phyloP scores from a whole-genome alignment of 139 green algal genomes.

The Picochlorum costavermella region DNA sequence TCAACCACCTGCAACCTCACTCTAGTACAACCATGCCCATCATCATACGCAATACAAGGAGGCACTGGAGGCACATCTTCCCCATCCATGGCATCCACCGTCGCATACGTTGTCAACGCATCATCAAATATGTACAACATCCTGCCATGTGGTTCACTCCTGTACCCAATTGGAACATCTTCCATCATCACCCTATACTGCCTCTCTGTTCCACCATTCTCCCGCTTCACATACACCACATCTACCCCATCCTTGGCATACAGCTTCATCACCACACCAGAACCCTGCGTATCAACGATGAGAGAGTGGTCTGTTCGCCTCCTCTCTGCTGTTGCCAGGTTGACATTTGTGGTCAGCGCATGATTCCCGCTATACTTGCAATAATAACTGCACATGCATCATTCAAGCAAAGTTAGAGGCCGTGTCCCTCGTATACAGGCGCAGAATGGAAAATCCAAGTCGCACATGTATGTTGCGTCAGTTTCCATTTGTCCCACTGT shows the following conservation, averaged over 20 bases:
- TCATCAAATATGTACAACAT: constrained; percentile 70
- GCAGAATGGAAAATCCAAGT: too few species aligned
- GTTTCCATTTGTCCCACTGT: too few species aligned
- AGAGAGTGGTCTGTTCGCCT: constrained; percentile 57
- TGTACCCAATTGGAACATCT: constrained; percentile 68
- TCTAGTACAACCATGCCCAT: constrained; percentile 1
- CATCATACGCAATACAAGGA: constrained; percentile 56
- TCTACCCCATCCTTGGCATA: constrained; percentile 52
- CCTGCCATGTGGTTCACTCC: constrained; percentile 41
- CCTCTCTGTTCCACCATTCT: constrained; percentile 48
- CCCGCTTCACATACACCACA: constrained; percentile 54
- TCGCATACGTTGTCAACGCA: constrained; percentile 54
- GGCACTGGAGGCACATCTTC: constrained; percentile 51
- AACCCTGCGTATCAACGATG: constrained; percentile 54
- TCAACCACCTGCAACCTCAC: constrained; percentile 65
- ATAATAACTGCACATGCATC: constrained; percentile 46
- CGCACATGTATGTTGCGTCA: too few species aligned
- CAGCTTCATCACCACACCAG: constrained; percentile 44
- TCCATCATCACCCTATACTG: constrained; percentile 64
- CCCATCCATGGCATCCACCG: constrained; percentile 12
- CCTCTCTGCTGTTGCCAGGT: constrained; percentile 59
- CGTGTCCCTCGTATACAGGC: neutral
- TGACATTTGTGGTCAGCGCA: constrained; percentile 69
- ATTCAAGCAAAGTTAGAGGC: neutral
- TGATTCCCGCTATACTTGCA: constrained; percentile 75